Evolutionary conservation across 805 yeast genomes (phyloP).

Genomic region (Kodamaea fukazawae): DNA sequence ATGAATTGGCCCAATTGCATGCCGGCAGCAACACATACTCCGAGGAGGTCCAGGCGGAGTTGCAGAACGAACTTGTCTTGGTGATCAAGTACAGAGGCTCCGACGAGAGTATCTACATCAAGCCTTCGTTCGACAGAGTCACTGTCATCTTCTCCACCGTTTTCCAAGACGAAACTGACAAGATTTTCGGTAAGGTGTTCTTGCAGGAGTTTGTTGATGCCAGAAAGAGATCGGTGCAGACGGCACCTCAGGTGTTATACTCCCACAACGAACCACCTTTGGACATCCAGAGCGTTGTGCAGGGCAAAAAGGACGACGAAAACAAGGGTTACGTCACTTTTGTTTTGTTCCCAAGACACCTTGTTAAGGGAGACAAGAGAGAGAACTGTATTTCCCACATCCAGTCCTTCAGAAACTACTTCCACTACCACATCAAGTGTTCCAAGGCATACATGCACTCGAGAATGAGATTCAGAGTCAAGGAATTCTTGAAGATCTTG

Average conservation of each 20-base stretch:
- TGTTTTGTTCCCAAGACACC: conserved; percentile 81
- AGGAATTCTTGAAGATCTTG: conserved; percentile 89
- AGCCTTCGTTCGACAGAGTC: conserved; percentile 92
- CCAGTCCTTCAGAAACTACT: conserved; percentile 89
- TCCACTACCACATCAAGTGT: conserved; percentile 98
- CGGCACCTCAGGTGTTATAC: conserved; percentile 96
- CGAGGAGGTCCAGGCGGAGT: conserved; percentile 43
- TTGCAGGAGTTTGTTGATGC: conserved; percentile 95
- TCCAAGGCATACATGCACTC: conserved; percentile 98
- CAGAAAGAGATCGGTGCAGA: conserved; percentile 90
- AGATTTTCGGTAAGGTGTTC: conserved; percentile 83
- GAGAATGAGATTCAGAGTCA: conserved; percentile 94
- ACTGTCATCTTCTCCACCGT: conserved; percentile 94
- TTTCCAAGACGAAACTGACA: conserved; percentile 96
- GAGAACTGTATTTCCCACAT: conserved; percentile 90
- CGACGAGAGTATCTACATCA: conserved; percentile 84
- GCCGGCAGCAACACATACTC: conserved; percentile 43
- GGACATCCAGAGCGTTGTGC: conserved; percentile 49
- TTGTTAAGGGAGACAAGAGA: conserved; percentile 58
- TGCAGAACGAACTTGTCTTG: conserved; percentile 55
- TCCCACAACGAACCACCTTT: conserved; percentile 91
- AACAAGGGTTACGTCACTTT: conserved; percentile 57
- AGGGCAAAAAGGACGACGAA: conserved; percentile 44
- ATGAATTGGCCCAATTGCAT: conserved; percentile 52
- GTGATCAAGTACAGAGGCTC: conserved; percentile 79